Evolutionary conservation across 768 basidiomycete genomes (phyloP), one percentile per base, ranked within the genome.

Genomic region (Boletus reticuloceps): DNA sequence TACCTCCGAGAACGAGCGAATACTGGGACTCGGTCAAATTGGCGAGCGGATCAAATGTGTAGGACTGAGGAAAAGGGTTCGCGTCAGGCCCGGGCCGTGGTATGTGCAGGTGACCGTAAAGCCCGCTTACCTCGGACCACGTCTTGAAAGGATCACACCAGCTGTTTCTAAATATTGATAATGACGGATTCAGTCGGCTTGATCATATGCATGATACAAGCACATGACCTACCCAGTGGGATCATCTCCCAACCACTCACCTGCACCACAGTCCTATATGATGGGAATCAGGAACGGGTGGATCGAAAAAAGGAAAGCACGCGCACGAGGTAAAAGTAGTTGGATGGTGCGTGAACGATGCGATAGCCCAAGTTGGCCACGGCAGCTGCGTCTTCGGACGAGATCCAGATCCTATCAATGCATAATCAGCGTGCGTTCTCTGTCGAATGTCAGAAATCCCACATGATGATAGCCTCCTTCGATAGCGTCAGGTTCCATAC

Each of bases 141-240:
- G 76, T 70, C 65, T 81, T 81, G 74, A 77, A 81, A 6, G 78
- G 78, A 54, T 77, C 76, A 60, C 76, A 79, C 79, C 81, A 82
- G 47, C 72, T 73, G 47, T 73, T 77, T 29, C 73, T 74, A 51
- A 56, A 46, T 32, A 2, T 10, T 20, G 32, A 14, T 32, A 2
- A 29, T 20, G 32, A 14, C 52, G 25, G 17, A 34, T 13, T 66
- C 38, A 59, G 48, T n/a, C n/a, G n/a, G n/a, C n/a, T n/a, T n/a
- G 13, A 13, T 17, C 38, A 12, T 13, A 8, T 29, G 17, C 22
- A 31, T 29, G 6, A 39, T 29, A 29, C 2, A 6, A n/a, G 29
- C 47, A 50, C 29, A 51, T 50, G 50, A 55, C 68, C 29, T 47
- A 70, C 74, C 71, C 72, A 12, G 63, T 34, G 1, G 76, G 63